Percentiles rank a stretch among this genome's conserved stretches.
Evolutionary conservation across 2,329 filamentous ascomycete genomes (phyloP).

Genomic region (Colletotrichum limetticola): DNA sequence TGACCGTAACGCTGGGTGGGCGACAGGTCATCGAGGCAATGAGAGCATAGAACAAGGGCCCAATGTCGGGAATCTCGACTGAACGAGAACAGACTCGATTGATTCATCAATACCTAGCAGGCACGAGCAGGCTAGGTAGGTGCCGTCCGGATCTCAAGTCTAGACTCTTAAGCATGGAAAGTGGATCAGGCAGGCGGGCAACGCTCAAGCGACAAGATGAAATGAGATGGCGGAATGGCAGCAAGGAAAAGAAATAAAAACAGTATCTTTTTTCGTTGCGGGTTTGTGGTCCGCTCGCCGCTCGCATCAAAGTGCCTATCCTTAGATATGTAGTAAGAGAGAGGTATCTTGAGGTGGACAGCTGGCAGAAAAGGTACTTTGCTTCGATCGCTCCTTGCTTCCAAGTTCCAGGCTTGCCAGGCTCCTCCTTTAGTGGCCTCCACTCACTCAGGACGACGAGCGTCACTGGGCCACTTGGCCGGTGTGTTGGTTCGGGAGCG

Average conservation of each 20-base stretch:
- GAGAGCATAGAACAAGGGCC: not conserved
- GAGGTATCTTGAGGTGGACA: not conserved
- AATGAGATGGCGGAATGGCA: not conserved
- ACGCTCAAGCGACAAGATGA: not conserved
- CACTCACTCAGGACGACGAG: conserved; percentile 3
- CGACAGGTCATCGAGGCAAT: not conserved
- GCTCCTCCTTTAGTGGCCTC: not conserved
- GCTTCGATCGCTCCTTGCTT: not conserved
- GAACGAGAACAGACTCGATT: not conserved
- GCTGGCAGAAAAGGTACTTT: not conserved
- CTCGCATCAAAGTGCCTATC: not conserved
- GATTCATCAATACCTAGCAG: too few relatives aligned
- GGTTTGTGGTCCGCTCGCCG: not conserved
- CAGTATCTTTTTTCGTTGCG: not conserved
- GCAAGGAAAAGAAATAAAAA: not conserved
- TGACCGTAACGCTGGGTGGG: not conserved
- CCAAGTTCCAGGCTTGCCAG: not conserved
- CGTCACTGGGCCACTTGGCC: conserved; percentile 6
- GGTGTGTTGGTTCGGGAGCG: conserved; percentile 5
- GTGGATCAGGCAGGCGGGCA: not conserved
- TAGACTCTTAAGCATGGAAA: not conserved
- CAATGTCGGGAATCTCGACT: not conserved
- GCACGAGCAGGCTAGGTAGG: too few relatives aligned
- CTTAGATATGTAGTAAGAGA: too few relatives aligned
- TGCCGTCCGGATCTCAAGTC: too few relatives aligned